Percentiles rank a stretch among this genome's conserved stretches.
Evolutionary conservation across 306 rosid genomes (phyloP).

Genomic region (Casuarina cunninghamiana): DNA sequence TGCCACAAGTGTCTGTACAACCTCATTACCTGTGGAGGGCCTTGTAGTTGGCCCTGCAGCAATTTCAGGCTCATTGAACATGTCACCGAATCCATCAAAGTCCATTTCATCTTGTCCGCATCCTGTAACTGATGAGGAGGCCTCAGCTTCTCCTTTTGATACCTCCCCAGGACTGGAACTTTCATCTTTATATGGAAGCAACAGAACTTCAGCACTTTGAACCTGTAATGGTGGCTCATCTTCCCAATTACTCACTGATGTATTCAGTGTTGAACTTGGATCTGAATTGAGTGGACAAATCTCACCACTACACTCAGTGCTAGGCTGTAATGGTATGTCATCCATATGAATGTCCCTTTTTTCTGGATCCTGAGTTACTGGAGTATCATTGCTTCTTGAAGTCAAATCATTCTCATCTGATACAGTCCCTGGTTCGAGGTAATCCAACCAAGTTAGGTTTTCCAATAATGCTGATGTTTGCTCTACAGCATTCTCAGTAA

Average conservation of each 20-base stretch:
- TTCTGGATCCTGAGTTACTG: slow-evolving; percentile 41
- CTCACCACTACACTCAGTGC: slow-evolving; percentile 45
- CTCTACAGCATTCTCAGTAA: slow-evolving; percentile 47
- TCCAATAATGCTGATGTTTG: slow-evolving; percentile 39
- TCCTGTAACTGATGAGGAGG: slow-evolving; percentile 53
- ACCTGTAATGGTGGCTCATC: slow-evolving; percentile 75
- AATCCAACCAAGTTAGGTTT: slow-evolving; percentile 76
- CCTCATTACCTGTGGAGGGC: slow-evolving; percentile 54
- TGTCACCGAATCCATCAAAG: slow-evolving; percentile 79
- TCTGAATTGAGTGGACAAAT: slow-evolving; percentile 28
- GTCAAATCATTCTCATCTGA: slow-evolving; percentile 35
- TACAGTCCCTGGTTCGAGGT: slow-evolving; percentile 49
- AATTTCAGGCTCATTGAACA: slow-evolving; percentile 85
- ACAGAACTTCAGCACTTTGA: slow-evolving; percentile 65
- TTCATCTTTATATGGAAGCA: slow-evolving; percentile 81
- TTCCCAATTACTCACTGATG: slow-evolving; percentile 55
- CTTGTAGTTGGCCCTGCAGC: slow-evolving; percentile 63
- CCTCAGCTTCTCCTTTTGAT: slow-evolving; percentile 53
- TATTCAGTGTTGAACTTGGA: slow-evolving; percentile 35
- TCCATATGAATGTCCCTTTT: slow-evolving; percentile 32
- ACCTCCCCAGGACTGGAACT: slow-evolving; percentile 41
- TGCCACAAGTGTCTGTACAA: slow-evolving; percentile 46
- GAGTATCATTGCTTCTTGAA: slow-evolving; percentile 37
- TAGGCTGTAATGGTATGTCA: slow-evolving; percentile 36
- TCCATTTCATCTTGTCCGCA: slow-evolving; percentile 57